Percentiles rank a stretch among this genome's conserved stretches.
Conservation (phyloP, 306 rosid species). For the Gastrolobium bilobum region DNA sequence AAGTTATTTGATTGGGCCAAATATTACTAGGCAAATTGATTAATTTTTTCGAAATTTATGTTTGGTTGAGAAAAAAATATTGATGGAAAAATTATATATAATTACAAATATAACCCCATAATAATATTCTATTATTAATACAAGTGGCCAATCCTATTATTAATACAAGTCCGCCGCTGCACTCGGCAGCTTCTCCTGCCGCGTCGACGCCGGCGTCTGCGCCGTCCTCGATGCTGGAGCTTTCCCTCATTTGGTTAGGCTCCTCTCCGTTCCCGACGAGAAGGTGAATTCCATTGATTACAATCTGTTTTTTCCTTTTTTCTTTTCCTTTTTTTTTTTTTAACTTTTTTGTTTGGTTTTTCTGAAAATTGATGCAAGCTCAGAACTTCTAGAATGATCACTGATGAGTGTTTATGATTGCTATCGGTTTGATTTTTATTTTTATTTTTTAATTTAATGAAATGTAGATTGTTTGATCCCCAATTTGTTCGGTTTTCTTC, state of each 20-base stretch:
- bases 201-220: slow-evolving; percentile 85
- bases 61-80: too few species aligned
- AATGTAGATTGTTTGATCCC: slow-evolving; percentile 30
- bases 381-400: slow-evolving; percentile 6
- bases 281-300: slow-evolving; percentile 64
- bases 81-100: too few species aligned
- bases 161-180: slow-evolving; percentile 90
- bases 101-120: too few species aligned
- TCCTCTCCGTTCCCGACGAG: slow-evolving; percentile 70
- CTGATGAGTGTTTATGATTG: slow-evolving; percentile 1
- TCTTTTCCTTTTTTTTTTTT: too few species aligned
- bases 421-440: background rate
- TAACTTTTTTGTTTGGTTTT: slow-evolving; percentile 8
- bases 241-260: slow-evolving; percentile 67
- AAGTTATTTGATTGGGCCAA: too few species aligned
- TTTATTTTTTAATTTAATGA: background rate
- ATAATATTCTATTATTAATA: too few species aligned
- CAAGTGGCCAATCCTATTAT: too few species aligned
- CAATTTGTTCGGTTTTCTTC: slow-evolving; percentile 15
- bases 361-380: slow-evolving; percentile 2
- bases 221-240: slow-evolving; percentile 89
- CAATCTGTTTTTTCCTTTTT: background rate
- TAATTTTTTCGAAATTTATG: too few species aligned
- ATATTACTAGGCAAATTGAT: too few species aligned
- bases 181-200: slow-evolving; percentile 93